Evolutionary conservation across 2,329 filamentous ascomycete genomes (phyloP).

Genomic region (Phialocephala subalpina): DNA sequence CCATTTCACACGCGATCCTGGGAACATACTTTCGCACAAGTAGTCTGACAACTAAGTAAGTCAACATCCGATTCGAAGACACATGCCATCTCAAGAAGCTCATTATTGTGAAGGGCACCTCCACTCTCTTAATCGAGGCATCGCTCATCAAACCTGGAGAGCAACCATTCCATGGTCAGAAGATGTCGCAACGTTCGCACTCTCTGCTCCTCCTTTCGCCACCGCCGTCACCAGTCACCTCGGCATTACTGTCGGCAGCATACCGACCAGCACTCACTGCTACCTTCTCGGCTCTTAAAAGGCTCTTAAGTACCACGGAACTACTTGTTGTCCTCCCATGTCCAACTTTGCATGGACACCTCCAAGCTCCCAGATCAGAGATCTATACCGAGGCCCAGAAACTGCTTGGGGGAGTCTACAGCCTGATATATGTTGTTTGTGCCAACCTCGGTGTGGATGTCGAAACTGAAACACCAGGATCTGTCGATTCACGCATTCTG

Average conservation of each 20-base stretch:
- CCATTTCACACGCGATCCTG: not conserved
- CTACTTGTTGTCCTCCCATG: conserved; percentile 64
- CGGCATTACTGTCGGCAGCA: conserved; percentile 60
- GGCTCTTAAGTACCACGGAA: conserved; percentile 42
- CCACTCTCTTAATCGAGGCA: not conserved
- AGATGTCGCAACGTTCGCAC: conserved; percentile 42
- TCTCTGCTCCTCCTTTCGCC: conserved; percentile 70
- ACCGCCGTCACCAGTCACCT: conserved; percentile 63
- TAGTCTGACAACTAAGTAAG: not conserved
- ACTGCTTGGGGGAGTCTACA: conserved; percentile 81
- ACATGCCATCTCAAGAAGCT: not conserved
- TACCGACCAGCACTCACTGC: conserved; percentile 67
- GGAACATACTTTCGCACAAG: too few relatives aligned
- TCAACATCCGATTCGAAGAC: not conserved
- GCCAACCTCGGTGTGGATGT: conserved; percentile 62
- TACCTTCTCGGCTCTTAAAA: conserved; percentile 58
- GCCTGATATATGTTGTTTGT: conserved; percentile 77
- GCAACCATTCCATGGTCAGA: not conserved
- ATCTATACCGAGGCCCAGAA: conserved; percentile 74
- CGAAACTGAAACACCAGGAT: conserved; percentile 70
- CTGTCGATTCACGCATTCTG: conserved; percentile 79
- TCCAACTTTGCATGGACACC: conserved; percentile 58
- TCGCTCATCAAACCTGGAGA: not conserved
- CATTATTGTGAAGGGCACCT: not conserved
- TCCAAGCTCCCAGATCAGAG: conserved; percentile 58